phyloP scores from a whole-genome alignment of 345 rosid species.

The Psidium guajava region DNA sequence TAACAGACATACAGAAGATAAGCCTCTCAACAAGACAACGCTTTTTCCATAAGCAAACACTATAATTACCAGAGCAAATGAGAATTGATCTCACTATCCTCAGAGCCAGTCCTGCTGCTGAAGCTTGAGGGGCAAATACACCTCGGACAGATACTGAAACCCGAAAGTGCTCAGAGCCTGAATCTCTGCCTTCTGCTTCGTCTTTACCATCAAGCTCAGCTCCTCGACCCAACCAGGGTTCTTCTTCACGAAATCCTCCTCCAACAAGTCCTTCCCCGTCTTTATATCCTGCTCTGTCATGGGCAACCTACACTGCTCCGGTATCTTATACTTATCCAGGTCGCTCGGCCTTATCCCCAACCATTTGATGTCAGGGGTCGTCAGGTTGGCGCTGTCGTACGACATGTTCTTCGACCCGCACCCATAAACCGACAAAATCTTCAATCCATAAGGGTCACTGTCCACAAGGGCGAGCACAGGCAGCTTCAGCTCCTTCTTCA shows the following conservation, averaged over 20 bases:
- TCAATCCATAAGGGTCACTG: conserved; percentile 92
- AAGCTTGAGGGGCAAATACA: conserved; percentile 90
- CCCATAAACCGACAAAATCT: conserved; percentile 85
- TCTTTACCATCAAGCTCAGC: conserved; percentile 90
- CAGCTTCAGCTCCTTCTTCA: conserved; percentile 85
- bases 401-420: conserved; percentile 99
- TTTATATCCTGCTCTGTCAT: conserved; percentile 99
- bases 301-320: conserved; percentile 90
- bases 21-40: neutral
- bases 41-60: neutral
- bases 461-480: conserved; percentile 95
- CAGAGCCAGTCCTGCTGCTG: conserved; percentile 98
- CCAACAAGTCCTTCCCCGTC: conserved; percentile 90
- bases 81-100: conserved; percentile 1
- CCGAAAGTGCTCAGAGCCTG: conserved; percentile 96
- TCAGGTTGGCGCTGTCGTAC: conserved; percentile 85
- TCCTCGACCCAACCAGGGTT: conserved; percentile 98
- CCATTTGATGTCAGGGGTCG: conserved; percentile 97
- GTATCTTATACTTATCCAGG: conserved; percentile 80
- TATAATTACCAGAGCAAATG: neutral
- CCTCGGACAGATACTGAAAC: conserved; percentile 93
- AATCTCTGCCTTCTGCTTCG: conserved; percentile 96
- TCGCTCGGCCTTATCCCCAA: conserved; percentile 90
- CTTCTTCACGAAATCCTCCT: conserved; percentile 98
- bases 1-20: neutral